Conservation (phyloP, 345 rosid genomes). For the Cochlearia excelsa region DNA sequence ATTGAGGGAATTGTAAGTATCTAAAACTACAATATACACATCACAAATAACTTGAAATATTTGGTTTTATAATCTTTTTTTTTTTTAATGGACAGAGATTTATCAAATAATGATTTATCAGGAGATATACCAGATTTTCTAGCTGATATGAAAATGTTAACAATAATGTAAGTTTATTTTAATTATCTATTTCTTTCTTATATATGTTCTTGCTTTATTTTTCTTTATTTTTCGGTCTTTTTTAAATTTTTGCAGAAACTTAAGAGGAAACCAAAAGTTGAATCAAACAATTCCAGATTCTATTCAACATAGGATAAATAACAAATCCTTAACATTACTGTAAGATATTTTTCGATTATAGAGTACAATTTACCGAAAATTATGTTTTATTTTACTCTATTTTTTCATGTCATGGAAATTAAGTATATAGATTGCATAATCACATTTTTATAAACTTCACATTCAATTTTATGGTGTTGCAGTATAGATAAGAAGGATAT, state of each 20-base stretch:
- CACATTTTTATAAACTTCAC: not conserved
- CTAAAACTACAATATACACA: not conserved
- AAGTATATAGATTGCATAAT: no score
- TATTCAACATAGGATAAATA: slow-evolving; percentile 1
- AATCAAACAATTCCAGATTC: slow-evolving; percentile 27
- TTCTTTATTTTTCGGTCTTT: not conserved
- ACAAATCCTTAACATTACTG: slow-evolving; percentile 26
- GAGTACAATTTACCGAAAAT: no score
- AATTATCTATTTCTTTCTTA: not conserved
- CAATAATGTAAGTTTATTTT: slow-evolving; percentile 42
- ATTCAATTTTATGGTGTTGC: slow-evolving; percentile 1
- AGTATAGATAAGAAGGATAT: not conserved
- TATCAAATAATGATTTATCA: slow-evolving; percentile 50
- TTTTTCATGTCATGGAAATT: no score
- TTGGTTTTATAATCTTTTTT: not conserved
- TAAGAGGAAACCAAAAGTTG: slow-evolving; percentile 33
- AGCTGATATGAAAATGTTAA: slow-evolving; percentile 42
- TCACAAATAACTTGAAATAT: not conserved
- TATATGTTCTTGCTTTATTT: not conserved
- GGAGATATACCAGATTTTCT: slow-evolving; percentile 53
- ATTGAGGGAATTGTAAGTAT: slow-evolving; percentile 42
- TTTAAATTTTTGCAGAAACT: slow-evolving; percentile 21
- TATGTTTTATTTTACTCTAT: no score
- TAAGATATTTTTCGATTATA: not conserved
- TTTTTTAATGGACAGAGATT: slow-evolving; percentile 44